Evolutionary conservation across 2,329 filamentous ascomycete species (phyloP), one percentile per base, ranked within the genome.

Genomic region (Cyanodermella asteris): DNA sequence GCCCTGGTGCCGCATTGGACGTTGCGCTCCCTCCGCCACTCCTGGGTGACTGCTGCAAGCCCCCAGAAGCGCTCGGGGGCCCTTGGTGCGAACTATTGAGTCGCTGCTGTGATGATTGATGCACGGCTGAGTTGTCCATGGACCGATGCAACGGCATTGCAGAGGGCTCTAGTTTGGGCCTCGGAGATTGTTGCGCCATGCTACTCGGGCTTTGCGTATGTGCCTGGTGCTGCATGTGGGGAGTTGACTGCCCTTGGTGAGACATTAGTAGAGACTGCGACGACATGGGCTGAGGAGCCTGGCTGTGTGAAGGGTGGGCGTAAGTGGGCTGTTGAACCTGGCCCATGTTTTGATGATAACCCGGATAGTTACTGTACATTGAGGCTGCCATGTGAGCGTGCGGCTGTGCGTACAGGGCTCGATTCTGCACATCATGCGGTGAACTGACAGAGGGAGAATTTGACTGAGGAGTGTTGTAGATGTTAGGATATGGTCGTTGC

Each of bases 381-480:
- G 74, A 70, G 37, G 75, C 76, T 38, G 77, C 64, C 49, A 90
- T 66, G 47, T 87, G 77, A 28, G 74, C 68, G 18, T 70, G 55
- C 25, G 74, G 72, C 40, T 82, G 75, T 18, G 68, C 72, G 49
- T 93, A 94, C 44, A 94, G 65, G 38, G 82, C 64, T 29, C 56
- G 60, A 53, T 91, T 78, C 43, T 84, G 78, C 44, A 94, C 84
- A 50, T 91, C 81, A 29, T 81, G 78, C 13, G 80, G 73, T 17
- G 84, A 93, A 34, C 82, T 76, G 39, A 93, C 82, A 25, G 82
- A 91, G 19, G 84, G 84, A 28, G 84, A 91, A 50, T 84, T 91
- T 28, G 82, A 91, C 54, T 93, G 82, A 28, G 82, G 81, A 11
- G 82, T 90, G 49, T 93, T 78, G 47, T 93, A 93, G 45, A 91